Base-by-base conservation (phyloP, 2,329 filamentous ascomycete genomes). In the Epichloe baconii region DNA sequence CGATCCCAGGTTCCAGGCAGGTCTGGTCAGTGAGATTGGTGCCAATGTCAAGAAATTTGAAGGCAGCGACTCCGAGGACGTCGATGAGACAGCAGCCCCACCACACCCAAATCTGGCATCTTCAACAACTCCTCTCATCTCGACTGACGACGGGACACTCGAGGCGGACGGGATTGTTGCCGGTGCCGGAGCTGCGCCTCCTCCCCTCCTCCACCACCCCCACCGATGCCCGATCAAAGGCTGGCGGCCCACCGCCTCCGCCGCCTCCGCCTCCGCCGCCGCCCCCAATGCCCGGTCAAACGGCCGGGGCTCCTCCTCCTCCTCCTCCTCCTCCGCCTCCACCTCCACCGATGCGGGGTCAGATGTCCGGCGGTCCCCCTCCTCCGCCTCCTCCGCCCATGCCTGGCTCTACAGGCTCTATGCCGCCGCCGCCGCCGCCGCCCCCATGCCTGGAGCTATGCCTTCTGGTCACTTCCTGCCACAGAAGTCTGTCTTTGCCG, bases 101-200 rank as follows among this genome's bases (percentile, higher is more conserved):
- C 86, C 83, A 19, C 83, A 88, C 63, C 85, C 83, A 31, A 88
- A 84, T 66, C 70, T 88, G 54, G 84, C 89, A 56, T 81, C 82
- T 11, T 75, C 83, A 50, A 76, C 80, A 51, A 76, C 80, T n/a
- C 83, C 83, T 6, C 76, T 80, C 57, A 86, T 80, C 7, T 82
- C 81, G 35, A 75, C 72, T 53, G 83, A 86, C 53, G 68, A 68
- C 40, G 5, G 23, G 74, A 82, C 75, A 21, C 77, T 79, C 36
- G 82, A 79, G 65, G 79, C 80, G 59, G 64, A 77, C 63, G 59
- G 95, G 56, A 60, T 67, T 23, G 62, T 59, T 10, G 62, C 61
- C 17, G 59, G 64, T 3, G 64, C 66, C 42, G 34, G 41, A 14
- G 19, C 68, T 68, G 2, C 66, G 66, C 21, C 37, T 26, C 11